Conservation (phyloP, 2,329 filamentous ascomycete species). For the Neonectria punicea region DNA sequence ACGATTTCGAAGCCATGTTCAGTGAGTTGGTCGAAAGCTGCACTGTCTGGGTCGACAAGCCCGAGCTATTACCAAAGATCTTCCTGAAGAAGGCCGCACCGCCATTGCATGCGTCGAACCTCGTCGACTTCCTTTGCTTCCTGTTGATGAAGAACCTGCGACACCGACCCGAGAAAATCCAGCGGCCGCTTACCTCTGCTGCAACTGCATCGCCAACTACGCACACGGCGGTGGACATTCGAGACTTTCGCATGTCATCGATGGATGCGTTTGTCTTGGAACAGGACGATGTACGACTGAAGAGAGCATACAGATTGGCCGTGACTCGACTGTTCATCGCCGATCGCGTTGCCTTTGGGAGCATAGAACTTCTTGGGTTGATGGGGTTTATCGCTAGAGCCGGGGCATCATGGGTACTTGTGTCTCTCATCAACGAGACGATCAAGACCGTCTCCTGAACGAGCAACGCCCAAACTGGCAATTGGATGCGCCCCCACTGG, state of each 20-base stretch:
- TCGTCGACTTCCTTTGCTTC: slow-evolving; percentile 55
- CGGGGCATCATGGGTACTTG: slow-evolving; percentile 48
- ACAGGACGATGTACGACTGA: slow-evolving; percentile 42
- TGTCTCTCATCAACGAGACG: slow-evolving; percentile 23
- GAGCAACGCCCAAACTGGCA: slow-evolving; percentile 4
- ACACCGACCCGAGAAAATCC: slow-evolving; percentile 53
- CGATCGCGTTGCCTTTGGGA: slow-evolving; percentile 53
- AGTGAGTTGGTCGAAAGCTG: slow-evolving; percentile 68
- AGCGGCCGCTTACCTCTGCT: slow-evolving; percentile 54
- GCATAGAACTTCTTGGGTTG: slow-evolving; percentile 41
- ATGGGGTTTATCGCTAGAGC: slow-evolving; percentile 48
- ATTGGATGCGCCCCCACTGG: slow-evolving; percentile 11
- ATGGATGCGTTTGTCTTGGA: slow-evolving; percentile 62
- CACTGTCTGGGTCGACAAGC: slow-evolving; percentile 67
- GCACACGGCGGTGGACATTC: slow-evolving; percentile 51
- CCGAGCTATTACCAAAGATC: slow-evolving; percentile 60
- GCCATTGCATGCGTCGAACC: slow-evolving; percentile 47
- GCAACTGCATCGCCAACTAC: slow-evolving; percentile 27
- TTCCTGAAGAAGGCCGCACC: slow-evolving; percentile 54
- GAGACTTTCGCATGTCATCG: slow-evolving; percentile 59
- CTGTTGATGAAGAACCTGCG: slow-evolving; percentile 58
- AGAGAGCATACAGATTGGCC: slow-evolving; percentile 49
- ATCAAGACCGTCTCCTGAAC: background rate
- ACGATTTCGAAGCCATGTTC: slow-evolving; percentile 70
- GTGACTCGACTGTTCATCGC: slow-evolving; percentile 58